phyloP scores from a whole-genome alignment of 495 filamentous ascomycete species.

The Daldinia decipiens region DNA sequence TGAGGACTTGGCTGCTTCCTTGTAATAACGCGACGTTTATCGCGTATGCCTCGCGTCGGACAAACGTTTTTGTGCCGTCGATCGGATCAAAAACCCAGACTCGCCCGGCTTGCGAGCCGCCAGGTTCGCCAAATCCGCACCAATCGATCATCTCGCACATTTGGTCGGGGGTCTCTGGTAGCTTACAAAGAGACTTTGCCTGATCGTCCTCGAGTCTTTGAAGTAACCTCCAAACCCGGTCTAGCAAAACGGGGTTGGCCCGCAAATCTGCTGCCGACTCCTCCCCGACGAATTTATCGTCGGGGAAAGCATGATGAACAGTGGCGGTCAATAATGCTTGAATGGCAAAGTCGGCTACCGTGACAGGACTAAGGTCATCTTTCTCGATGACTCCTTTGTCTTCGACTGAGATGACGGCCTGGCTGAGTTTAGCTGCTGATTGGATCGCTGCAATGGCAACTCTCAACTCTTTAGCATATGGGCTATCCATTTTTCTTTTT shows the following conservation, averaged over 20 bases:
- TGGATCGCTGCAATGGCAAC: slow-evolving; percentile 47
- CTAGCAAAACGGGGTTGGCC: slow-evolving; percentile 57
- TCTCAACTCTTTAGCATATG: slow-evolving; percentile 49
- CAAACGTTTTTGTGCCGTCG: slow-evolving; percentile 75
- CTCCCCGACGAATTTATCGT: slow-evolving; percentile 69
- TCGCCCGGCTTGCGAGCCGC: slow-evolving; percentile 51
- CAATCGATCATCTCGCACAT: slow-evolving; percentile 72
- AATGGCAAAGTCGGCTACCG: slow-evolving; percentile 74
- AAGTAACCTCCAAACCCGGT: slow-evolving; percentile 65
- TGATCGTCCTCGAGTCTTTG: slow-evolving; percentile 46
- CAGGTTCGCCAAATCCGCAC: slow-evolving; percentile 59
- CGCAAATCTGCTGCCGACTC: slow-evolving; percentile 67
- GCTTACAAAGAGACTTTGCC: slow-evolving; percentile 45
- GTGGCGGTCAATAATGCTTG: slow-evolving; percentile 70
- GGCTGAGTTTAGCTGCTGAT: slow-evolving; percentile 54
- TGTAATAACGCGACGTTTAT: slow-evolving; percentile 59
- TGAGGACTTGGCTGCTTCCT: slow-evolving; percentile 51
- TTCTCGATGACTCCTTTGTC: slow-evolving; percentile 59
- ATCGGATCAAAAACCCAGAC: slow-evolving; percentile 78
- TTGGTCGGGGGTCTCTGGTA: slow-evolving; percentile 60
- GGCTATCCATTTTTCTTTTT: slow-evolving; percentile 51
- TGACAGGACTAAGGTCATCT: slow-evolving; percentile 69
- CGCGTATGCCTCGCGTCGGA: slow-evolving; percentile 69
- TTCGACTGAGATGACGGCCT: slow-evolving; percentile 46
- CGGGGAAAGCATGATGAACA: slow-evolving; percentile 63